Conservation (phyloP, 2,329 filamentous ascomycete genomes). For the Diaporthe sp. region DNA sequence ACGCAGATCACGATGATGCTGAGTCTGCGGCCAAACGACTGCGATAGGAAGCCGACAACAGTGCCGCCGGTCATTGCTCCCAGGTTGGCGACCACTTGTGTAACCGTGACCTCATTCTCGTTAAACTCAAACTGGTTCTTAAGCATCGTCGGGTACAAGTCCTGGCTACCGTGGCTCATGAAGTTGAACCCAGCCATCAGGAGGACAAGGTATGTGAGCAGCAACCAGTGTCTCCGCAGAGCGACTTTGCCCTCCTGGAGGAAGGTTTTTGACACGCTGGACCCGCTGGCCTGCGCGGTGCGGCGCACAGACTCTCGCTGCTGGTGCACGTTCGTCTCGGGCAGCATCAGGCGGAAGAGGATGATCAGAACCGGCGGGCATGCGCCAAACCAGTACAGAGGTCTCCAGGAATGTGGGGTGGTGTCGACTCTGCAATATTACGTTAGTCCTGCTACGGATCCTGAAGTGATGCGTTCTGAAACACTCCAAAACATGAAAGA, state of each 20-base stretch:
- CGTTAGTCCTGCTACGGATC: too few species aligned
- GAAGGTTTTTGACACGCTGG: slow-evolving; percentile 73
- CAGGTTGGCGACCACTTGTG: slow-evolving; percentile 77
- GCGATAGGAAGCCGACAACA: slow-evolving; percentile 72
- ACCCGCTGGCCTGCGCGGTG: slow-evolving; percentile 36
- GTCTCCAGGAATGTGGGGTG: slow-evolving; percentile 83
- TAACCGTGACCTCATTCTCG: slow-evolving; percentile 71
- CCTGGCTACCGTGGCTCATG: slow-evolving; percentile 82
- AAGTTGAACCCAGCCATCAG: slow-evolving; percentile 95
- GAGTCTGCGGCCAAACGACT: slow-evolving; percentile 76
- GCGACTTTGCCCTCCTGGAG: slow-evolving; percentile 82
- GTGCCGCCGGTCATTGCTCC: slow-evolving; percentile 78
- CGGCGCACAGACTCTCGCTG: slow-evolving; percentile 72
- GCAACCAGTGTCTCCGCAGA: slow-evolving; percentile 80
- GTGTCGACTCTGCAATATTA: too few species aligned
- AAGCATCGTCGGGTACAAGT: slow-evolving; percentile 71
- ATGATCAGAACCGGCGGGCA: slow-evolving; percentile 85
- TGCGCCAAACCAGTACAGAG: slow-evolving; percentile 90
- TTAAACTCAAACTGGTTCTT: slow-evolving; percentile 64
- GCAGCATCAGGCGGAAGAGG: slow-evolving; percentile 78
- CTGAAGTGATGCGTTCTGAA: too few species aligned
- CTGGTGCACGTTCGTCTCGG: slow-evolving; percentile 80
- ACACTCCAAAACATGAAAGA: too few species aligned
- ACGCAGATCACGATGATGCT: slow-evolving; percentile 74
- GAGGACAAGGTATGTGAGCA: slow-evolving; percentile 84